Base-by-base conservation (phyloP, 352 stramenopile species). In the Blastocystis sp. region DNA sequence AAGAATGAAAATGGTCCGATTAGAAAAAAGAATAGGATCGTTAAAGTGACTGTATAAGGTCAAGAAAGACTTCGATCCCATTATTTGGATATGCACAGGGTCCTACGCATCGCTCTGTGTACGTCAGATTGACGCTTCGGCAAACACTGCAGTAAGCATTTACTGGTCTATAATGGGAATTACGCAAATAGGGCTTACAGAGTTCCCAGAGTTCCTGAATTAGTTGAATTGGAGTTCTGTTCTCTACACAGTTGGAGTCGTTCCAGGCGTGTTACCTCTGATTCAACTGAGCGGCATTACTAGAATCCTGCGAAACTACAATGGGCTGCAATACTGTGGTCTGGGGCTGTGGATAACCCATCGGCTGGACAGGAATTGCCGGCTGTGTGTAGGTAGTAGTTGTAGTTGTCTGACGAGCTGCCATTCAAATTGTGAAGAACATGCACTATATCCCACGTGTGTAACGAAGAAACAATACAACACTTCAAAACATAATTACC, bases 21-120 rank as follows among this genome's bases (percentile, higher is more conserved):
- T n/a, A 84, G 23, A 7, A 84, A 84, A 53, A 84, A 84, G 73
- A 84, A 84, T 3, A 84, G 9, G 29, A 84, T 84, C 29, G 73
- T 53, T 11, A 66, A 29, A 6, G 73, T 68, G 18, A 84, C 34
- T 3, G 1, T 84, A 20, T 56, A 18, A 8, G 1, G 73, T 84
- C 39, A 84, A 69, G 73, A 6, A 23, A 15, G 13, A 37, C 20
- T 23, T 11, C 0, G 15, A 8, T 50, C 1, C 53, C 45, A 34
- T 15, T 23, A 20, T 23, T 26, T 47, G 73, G 73, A 84, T 84
- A 84, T 84, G 73, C 73, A 50, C 45, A 84, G 50, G 20, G 43
- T 7, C 73, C 73, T 6, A 61, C 53, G 29, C 62, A 43, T 23
- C 73, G 18, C 55, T 84, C 73, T 0, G 73, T 68, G 39, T 50